Conservation (phyloP, 805 yeast genomes). For the Candida ficus region DNA sequence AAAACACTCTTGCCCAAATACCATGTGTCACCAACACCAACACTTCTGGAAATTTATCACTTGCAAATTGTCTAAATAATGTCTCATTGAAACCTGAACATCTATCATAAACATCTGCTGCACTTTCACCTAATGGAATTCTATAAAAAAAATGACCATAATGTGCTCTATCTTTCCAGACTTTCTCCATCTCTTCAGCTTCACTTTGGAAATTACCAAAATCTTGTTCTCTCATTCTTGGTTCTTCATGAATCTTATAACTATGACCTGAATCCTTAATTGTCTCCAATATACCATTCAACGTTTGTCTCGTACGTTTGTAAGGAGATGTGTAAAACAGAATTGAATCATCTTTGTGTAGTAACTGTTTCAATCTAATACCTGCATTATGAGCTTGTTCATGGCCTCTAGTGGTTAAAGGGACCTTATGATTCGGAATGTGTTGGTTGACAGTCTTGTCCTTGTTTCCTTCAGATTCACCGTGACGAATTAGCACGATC, state of each 20-base stretch:
- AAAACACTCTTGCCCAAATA: slow-evolving; percentile 86
- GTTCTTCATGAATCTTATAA: slow-evolving; percentile 73
- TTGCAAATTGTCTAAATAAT: slow-evolving; percentile 70
- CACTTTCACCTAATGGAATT: slow-evolving; percentile 91
- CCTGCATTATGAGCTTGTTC: slow-evolving; percentile 61
- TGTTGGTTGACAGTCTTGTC: slow-evolving; percentile 76
- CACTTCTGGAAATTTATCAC: slow-evolving; percentile 69
- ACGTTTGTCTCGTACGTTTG: slow-evolving; percentile 76
- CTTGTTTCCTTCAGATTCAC: slow-evolving; percentile 86
- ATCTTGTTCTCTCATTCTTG: slow-evolving; percentile 90
- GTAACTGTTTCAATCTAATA: slow-evolving; percentile 35
- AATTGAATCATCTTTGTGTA: slow-evolving; percentile 49
- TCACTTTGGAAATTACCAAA: slow-evolving; percentile 89
- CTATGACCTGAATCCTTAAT: slow-evolving; percentile 37
- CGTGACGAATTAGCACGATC: slow-evolving; percentile 81
- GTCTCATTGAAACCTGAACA: slow-evolving; percentile 89
- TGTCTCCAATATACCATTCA: slow-evolving; percentile 62
- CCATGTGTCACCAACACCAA: slow-evolving; percentile 89
- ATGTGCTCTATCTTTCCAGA: slow-evolving; percentile 79
- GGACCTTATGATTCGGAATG: slow-evolving; percentile 76
- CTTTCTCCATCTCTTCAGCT: slow-evolving; percentile 68
- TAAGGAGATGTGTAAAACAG: slow-evolving; percentile 87
- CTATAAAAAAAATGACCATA: slow-evolving; percentile 88
- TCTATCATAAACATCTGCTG: slow-evolving; percentile 92
- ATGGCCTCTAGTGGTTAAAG: slow-evolving; percentile 69